These are phyloP conservation scores for Sistotremastrum suecicum DNA, from an alignment of 768 basidiomycete species.

Conservation along the genomic window DNA sequence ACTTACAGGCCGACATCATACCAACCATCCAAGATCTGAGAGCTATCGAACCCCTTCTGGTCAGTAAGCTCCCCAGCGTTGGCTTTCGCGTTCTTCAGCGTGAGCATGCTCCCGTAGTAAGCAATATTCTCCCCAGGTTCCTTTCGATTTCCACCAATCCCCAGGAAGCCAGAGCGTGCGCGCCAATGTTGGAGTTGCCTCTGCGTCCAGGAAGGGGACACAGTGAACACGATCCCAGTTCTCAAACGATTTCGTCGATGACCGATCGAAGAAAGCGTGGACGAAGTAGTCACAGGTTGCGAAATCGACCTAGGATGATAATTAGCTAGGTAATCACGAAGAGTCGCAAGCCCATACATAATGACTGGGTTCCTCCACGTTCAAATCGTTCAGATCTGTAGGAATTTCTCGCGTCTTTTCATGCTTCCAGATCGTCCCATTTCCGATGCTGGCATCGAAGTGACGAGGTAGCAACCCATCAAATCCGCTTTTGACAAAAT, in stretches of 20 bases:
- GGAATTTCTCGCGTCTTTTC: constrained; percentile 51
- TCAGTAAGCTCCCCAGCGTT: no score
- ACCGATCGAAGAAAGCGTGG: constrained; percentile 74
- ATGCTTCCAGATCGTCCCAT: constrained; percentile 34
- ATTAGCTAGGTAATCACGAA: not conserved
- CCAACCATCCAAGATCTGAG: no score
- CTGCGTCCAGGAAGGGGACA: constrained; percentile 69
- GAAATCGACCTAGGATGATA: constrained; percentile 40
- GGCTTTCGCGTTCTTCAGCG: constrained; percentile 1
- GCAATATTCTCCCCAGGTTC: constrained; percentile 86
- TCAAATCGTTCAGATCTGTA: constrained; percentile 71
- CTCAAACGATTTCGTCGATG: constrained; percentile 33
- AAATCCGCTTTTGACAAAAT: constrained; percentile 87
- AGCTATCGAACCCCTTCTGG: no score
- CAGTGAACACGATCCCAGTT: constrained; percentile 80
- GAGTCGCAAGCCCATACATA: constrained; percentile 43
- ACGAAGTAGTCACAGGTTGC: constrained; percentile 79
- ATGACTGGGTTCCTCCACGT: constrained; percentile 59
- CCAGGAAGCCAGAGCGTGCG: constrained; percentile 75
- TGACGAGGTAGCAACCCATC: constrained; percentile 78
- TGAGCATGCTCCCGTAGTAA: constrained; percentile 43
- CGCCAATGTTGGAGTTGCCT: constrained; percentile 55
- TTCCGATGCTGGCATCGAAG: constrained; percentile 36
- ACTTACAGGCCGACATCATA: no score
- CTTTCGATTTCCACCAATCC: constrained; percentile 46